phyloP scores from a whole-genome alignment of 805 yeast species.

The Jamesozyma piceae region DNA sequence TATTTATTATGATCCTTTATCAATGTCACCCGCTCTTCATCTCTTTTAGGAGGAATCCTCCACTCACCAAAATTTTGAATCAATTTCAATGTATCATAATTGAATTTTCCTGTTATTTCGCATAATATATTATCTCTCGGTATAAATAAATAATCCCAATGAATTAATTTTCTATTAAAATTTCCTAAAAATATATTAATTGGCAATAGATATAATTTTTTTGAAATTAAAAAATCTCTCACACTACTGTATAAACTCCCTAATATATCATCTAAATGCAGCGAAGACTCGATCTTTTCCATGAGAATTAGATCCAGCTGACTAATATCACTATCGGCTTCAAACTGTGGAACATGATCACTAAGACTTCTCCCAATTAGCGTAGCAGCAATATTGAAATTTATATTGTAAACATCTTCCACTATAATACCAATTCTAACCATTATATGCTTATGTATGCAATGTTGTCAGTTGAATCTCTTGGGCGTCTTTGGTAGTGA shows the following conservation, averaged over 20 bases:
- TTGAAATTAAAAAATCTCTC: slow-evolving; percentile 18
- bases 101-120: not conserved
- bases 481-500: no score
- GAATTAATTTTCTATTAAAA: slow-evolving; percentile 6
- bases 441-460: no score
- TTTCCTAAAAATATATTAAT: slow-evolving; percentile 19
- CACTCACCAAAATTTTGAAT: not conserved
- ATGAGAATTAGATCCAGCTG: slow-evolving; percentile 18
- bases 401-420: slow-evolving; percentile 5
- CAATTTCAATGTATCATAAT: not conserved
- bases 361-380: slow-evolving; percentile 6
- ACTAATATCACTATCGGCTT: slow-evolving; percentile 1
- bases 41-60: not conserved
- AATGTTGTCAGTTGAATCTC: no score
- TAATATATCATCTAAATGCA: slow-evolving; percentile 20
- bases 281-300: slow-evolving; percentile 13
- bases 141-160: slow-evolving; percentile 16
- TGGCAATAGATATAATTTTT: slow-evolving; percentile 14
- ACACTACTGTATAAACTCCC: slow-evolving; percentile 23
- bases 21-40: not conserved
- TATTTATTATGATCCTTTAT: slow-evolving; percentile 22
- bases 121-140: slow-evolving; percentile 2
- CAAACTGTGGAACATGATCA: not conserved
- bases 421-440: slow-evolving; percentile 14
- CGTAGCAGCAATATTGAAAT: slow-evolving; percentile 4